Evolutionary conservation across 352 stramenopile species (phyloP), one percentile per base, ranked within the genome.

Genomic region (Globisporangium ultimum): DNA sequence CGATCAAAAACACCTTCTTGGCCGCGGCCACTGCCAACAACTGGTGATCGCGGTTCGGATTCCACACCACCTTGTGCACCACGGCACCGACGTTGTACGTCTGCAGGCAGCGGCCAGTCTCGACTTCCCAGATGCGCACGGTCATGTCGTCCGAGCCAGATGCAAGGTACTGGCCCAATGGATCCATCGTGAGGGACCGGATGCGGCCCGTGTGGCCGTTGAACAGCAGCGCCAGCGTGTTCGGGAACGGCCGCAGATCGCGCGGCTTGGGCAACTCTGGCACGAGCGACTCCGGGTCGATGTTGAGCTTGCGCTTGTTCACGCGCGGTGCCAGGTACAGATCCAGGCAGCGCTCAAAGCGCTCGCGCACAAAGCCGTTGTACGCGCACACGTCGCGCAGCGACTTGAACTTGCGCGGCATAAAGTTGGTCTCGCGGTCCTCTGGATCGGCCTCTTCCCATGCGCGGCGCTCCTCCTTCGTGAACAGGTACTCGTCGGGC

Each of bases 271-370:
- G 98, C 47, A 99, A 80, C 63, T 98, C 82, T 0, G 98, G 98
- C 43, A 99, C 87, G 34, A 98, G 80, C 54, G 84, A 96, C 56
- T 98, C 91, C 0, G 97, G 97, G 76, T 99, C 97, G 68, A 99
- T 99, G 71, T 98, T 99, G 59, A 99, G 80, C 53, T 97, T 95
- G 53, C 92, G 87, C 80, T 99, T 95, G 76, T 94, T 95, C 45
- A 93, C 83, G 63, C 98, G 91, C 41, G 98, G 97, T 55, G 92
- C 98, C 28, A 99, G 72, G 78, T 99, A 99, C 40, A 99, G 79
- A 84, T 99, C 98, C 18, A 99, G 78, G 72, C 98, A 99, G 12
- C 98, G 87, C 71, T 99, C 97, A 72, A 99, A 99, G n/a, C 97
- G 85, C 78, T 99, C 98, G 62, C 95, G 95, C 28, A 99, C 93